A percentile compares a stretch with the other conserved stretches of the same genome.
Evolutionary conservation across 2,329 filamentous ascomycete species (phyloP).

Genomic region (Emergomyces pasteurianus): DNA sequence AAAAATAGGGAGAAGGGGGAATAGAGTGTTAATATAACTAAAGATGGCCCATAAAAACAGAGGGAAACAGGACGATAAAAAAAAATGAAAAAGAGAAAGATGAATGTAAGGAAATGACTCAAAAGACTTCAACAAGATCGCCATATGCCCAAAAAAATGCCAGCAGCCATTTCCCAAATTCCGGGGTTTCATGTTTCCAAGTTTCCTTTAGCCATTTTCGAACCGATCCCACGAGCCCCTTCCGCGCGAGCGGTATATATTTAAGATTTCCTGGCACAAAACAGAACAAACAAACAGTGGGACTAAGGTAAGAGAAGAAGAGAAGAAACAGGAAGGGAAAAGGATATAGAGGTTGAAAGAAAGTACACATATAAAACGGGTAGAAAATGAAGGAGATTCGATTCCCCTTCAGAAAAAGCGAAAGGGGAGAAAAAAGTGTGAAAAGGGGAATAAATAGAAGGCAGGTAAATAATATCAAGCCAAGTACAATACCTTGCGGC

Average conservation of each 20-base stretch:
- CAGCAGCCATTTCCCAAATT: not conserved
- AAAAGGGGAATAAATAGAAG: not conserved
- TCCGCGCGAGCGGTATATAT: constrained; percentile 12
- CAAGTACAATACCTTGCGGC: not conserved
- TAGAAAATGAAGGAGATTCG: not conserved
- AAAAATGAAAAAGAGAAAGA: constrained; percentile 4
- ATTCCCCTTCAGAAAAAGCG: not conserved
- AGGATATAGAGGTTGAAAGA: constrained; percentile 2
- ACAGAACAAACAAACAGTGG: constrained; percentile 7
- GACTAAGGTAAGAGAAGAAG: constrained; percentile 9
- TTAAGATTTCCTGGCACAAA: constrained; percentile 8
- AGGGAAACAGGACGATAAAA: not conserved
- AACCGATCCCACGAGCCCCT: constrained; percentile 9
- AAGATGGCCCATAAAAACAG: not conserved
- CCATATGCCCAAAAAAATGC: constrained; percentile 1
- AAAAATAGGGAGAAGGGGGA: not conserved
- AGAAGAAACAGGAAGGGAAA: constrained; percentile 8
- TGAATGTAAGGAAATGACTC: not conserved
- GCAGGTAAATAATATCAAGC: not conserved
- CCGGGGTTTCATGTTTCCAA: not conserved
- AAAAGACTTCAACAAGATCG: not conserved
- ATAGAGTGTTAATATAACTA: not conserved
- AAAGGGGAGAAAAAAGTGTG: not conserved
- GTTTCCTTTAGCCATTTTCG: constrained; percentile 1
- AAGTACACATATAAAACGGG: not conserved